Evolutionary conservation across 768 basidiomycete species (phyloP), one percentile per base, ranked within the genome.

Genomic region (Dictyophora rubrovolvata): DNA sequence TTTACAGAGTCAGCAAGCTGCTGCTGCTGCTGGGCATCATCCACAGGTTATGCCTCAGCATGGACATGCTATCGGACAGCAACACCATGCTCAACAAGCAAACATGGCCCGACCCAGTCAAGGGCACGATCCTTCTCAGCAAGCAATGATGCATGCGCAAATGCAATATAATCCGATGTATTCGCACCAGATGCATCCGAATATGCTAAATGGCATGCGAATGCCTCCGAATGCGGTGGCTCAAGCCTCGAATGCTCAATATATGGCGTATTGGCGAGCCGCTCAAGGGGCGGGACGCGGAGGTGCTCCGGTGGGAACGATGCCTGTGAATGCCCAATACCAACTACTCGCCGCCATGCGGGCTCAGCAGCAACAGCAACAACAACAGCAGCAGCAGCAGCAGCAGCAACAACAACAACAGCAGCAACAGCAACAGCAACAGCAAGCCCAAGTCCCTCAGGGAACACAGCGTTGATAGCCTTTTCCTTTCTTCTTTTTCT

Each of bases 111-210:
- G 57, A 42, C 35, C 23, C 20, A 64, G 57, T 62, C 70, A 58
- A 61, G 61, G 34, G 53, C 69, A 71, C 60, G 75, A 74, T 60
- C 74, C 65, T 51, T 70, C 72, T 6, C 48, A 71, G 5, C 74
- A 72, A 18, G 22, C 49, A n/a, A 59, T 59, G 50, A 51, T 59
- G 57, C 57, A 59, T 36, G 17, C 50, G 21, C 57, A 59, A 42
- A 56, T 56, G 55, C 57, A 33, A 51, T 59, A 51, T 28, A 52
- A 35, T 28, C 28, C 49, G 6, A 36, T 59, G 28, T 59, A 52
- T 20, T 11, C 57, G 4, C 48, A 56, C 28, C 55, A 47, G 18
- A 56, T 56, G 55, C 55, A 56, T 35, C 21, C 33, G 22, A 33
- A 28, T 35, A 53, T 59, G 57, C 34, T 59, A 48, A 59, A 59